These are phyloP conservation scores for Cicer bijugum DNA, from an alignment of 306 rosid species.

Conservation along the genomic window DNA sequence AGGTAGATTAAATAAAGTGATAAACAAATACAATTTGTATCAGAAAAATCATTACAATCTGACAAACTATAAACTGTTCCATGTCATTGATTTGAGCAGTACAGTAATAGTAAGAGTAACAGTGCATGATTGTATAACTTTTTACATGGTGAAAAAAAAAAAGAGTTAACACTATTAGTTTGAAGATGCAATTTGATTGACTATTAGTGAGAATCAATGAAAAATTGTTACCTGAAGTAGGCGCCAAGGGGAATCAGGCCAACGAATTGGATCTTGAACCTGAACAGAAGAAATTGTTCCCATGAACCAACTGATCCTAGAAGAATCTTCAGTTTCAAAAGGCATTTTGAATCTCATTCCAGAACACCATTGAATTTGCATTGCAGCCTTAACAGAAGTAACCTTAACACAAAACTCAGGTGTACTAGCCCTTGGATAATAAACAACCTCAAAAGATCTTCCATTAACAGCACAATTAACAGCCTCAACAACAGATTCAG, in stretches of 20 bases:
- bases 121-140: background rate
- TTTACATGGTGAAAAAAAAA: background rate
- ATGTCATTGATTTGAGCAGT: conserved; percentile 38
- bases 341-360: conserved; percentile 99
- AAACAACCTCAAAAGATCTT: conserved; percentile 78
- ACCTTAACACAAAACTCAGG: conserved; percentile 90
- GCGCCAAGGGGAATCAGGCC: conserved; percentile 99
- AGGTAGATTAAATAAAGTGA: background rate
- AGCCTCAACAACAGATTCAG: conserved; percentile 75
- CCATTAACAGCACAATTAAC: conserved; percentile 74
- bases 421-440: conserved; percentile 83
- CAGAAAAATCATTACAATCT: conserved; percentile 37
- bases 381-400: conserved; percentile 69
- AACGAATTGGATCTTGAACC: conserved; percentile 68
- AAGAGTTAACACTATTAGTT: background rate
- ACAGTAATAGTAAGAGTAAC: background rate
- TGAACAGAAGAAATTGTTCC: conserved; percentile 84
- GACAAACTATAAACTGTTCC: conserved; percentile 37
- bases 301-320: conserved; percentile 98
- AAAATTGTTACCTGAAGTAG: conserved; percentile 67
- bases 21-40: conserved; percentile 32
- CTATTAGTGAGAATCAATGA: background rate
- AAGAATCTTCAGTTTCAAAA: conserved; percentile 93
- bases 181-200: background rate
- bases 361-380: conserved; percentile 81